phyloP scores from a whole-genome alignment of 176 grass and related monocot genomes.

The Ampelocalamus luodianensis region DNA sequence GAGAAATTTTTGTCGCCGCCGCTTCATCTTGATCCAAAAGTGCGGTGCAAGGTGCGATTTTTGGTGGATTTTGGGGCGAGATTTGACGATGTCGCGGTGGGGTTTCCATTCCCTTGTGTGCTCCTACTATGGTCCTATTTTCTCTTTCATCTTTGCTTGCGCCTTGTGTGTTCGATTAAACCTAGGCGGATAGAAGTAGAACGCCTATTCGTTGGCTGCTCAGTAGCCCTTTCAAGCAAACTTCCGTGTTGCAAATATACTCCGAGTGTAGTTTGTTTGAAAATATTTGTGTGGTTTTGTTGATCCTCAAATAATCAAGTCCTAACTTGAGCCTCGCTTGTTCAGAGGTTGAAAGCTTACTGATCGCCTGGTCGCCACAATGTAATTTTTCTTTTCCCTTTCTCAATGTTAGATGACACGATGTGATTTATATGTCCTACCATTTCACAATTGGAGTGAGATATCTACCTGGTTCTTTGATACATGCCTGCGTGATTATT shows the following conservation, averaged over 20 bases:
- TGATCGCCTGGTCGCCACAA: constrained; percentile 9
- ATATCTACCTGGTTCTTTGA: not conserved
- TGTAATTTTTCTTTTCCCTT: constrained; percentile 13
- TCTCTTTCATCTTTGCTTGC: not conserved
- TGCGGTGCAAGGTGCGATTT: not conserved
- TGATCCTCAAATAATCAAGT: not conserved
- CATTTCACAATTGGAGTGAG: not conserved
- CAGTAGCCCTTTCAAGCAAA: not conserved
- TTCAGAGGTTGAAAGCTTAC: constrained; percentile 37
- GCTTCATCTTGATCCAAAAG: not conserved
- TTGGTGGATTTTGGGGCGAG: not conserved
- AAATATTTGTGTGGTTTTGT: not conserved
- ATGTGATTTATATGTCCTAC: not conserved
- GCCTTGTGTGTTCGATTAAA: not conserved
- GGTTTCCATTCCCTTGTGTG: not conserved
- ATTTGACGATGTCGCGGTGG: not conserved
- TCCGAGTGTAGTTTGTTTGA: not conserved
- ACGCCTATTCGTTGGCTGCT: not conserved
- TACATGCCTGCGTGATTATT: not conserved
- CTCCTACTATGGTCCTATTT: not conserved
- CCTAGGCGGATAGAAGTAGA: not conserved
- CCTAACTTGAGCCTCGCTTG: not conserved
- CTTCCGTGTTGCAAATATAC: not conserved
- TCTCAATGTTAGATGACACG: not conserved
- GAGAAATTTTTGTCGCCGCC: not conserved